Base-by-base conservation (phyloP, 176 grass and related monocot species). In the Phoenix dactylifera region DNA sequence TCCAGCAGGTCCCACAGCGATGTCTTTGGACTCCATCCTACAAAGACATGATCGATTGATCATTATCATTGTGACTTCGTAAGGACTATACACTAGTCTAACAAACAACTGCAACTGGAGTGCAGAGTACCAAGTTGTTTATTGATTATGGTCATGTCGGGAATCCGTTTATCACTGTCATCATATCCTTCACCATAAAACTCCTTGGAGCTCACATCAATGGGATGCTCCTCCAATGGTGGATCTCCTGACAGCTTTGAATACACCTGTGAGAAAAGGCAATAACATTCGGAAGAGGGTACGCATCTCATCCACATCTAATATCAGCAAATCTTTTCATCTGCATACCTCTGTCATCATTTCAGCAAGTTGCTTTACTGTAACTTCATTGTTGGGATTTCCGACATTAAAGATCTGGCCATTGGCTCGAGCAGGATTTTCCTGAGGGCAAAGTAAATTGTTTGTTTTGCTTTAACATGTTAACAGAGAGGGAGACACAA, bases 121-220 rank as follows among this genome's bases (percentile, higher is more conserved):
- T 39, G 5, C 50, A 35, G 51, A 70, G 29, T 96, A 91, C 87
- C 87, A 72, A 97, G 92, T 79, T 97, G 81, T 58, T 72, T 91
- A 80, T 91, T 91, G 66, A 97, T 88, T 62, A 88, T 87, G 20
- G 69, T 88, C 92, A 97, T 91, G 69, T 88, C 76, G 1, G 87
- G 87, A 24, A 88, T 97, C 26, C 87, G 74, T 60, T 87, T 90
- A 66, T 97, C 92, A 44, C 92, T 97, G 49, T 91, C 92, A 57
- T 88, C 92, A 6, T 97, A 97, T 62, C 92, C 92, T 79, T 97
- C 83, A n/a, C 87, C 92, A 32, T 88, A 97, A 70, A 98, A 98
- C 67, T 85, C 72, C 22, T 80, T 80, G 6, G 81, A 85, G 49
- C 93, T 98, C 18, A 92, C 81, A 4, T 92, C 93, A 71, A 92